Percentiles rank a stretch among this genome's conserved stretches.
Conservation (phyloP, 345 rosid genomes). For the Acer negundo region DNA sequence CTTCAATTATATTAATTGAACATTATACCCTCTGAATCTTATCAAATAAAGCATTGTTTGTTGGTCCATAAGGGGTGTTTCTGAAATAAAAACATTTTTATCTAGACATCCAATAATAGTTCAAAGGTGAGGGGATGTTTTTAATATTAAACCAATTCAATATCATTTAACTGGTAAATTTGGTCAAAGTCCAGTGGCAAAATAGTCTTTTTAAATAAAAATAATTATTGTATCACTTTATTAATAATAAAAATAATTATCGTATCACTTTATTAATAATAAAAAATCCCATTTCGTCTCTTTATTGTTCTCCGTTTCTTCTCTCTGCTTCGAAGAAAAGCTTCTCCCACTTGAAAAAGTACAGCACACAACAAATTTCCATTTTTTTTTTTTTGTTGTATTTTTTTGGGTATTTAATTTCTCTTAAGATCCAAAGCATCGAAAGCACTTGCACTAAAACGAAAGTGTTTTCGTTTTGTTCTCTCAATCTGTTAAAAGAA, state of each 20-base stretch:
- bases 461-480: conserved; percentile 2
- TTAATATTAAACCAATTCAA: too few relatives aligned
- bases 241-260: not conserved
- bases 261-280: not conserved
- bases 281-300: not conserved
- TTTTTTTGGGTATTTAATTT: not conserved
- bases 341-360: conserved; percentile 9
- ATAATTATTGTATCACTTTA: conserved; percentile 12
- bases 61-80: too few relatives aligned
- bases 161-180: not conserved
- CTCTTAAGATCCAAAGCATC: conserved; percentile 30
- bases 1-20: too few relatives aligned
- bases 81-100: too few relatives aligned
- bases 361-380: conserved; percentile 8
- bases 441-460: not conserved
- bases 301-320: conserved; percentile 10
- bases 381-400: too few relatives aligned
- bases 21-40: too few relatives aligned
- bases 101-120: too few relatives aligned
- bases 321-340: not conserved
- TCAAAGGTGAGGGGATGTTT: too few relatives aligned
- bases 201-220: not conserved
- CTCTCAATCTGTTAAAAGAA: not conserved
- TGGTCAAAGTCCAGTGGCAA: not conserved
- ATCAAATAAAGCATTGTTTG: too few relatives aligned